Base-by-base conservation (phyloP, 345 rosid species). In the Isatis tinctoria region DNA sequence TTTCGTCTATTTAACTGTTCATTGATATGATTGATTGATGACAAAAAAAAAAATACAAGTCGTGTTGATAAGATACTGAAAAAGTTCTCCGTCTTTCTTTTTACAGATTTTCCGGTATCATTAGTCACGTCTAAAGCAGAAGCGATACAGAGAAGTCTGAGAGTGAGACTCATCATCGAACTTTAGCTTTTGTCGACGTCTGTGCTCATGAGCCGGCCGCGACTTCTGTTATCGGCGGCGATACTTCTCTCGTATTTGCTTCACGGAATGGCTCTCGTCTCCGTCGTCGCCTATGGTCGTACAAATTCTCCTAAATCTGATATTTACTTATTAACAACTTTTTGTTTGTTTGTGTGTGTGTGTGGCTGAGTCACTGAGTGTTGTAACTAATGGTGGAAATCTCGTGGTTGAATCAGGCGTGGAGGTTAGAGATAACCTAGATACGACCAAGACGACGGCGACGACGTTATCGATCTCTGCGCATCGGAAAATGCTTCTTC, bases 401-500 rank as follows among this genome's bases (percentile, higher is more conserved):
- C 2, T 59, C 6, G 2, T 37, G 22, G 39, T 10, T 40, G 44
- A 20, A 56, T 45, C 67, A 74, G 78, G 61, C 12, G 13, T 49
- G 24, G 72, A 74, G 60, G 10, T 57, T 67, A 41, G 53, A 28
- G 73, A 20, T 28, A 8, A 48, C 33, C 8, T 59, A 33, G 54
- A 47, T 8, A 66, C 18, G 47, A 74, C 30, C 17, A 28, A 66
- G 28, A 39, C 67, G 66, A 48, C 68, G 28, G 28, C 67, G 66
- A 48, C 68, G 76, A 30, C 53, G 64, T 63, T 11, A 57, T n/a
- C 56, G 10, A 24, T 14, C 3, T 16, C 57, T 58, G 45, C 66
- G 14, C 87, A 86, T 65, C 88, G 95, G 67, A 91, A 85, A 73
- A 82, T 87, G 65, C 90, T 85, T 53, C 73, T 18, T 58, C 78